Evolutionary conservation across 495 filamentous ascomycete species (phyloP).

Genomic region (Sordaria brevicollis): DNA sequence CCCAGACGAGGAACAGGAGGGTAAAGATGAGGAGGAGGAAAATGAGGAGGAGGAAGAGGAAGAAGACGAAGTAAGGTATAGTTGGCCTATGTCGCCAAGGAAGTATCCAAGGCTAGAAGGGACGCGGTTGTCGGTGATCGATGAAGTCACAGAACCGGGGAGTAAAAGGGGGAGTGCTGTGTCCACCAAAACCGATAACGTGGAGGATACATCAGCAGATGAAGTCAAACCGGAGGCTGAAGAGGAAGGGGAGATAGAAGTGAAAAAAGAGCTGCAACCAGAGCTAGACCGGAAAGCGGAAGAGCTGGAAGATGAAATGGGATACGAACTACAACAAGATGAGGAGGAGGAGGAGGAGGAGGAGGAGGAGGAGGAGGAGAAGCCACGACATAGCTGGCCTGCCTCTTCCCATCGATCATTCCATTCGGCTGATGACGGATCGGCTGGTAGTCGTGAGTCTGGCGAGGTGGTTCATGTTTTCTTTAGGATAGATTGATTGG

Average conservation of each 20-base stretch:
- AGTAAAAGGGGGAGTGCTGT: neutral
- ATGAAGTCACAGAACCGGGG: neutral
- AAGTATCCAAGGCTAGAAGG: neutral
- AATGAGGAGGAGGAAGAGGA: no score
- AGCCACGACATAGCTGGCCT: neutral
- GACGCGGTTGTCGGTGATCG: neutral
- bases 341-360: no score
- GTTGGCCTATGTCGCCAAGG: neutral
- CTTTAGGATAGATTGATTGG: neutral
- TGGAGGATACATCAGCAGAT: no score
- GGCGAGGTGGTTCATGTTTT: neutral
- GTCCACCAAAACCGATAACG: no score
- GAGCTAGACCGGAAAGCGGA: no score
- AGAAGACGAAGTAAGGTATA: no score
- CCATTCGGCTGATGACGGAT: neutral
- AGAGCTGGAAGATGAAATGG: no score
- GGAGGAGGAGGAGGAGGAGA: neutral
- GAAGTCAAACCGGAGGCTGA: neutral
- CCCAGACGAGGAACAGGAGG: no score
- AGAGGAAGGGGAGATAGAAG: neutral
- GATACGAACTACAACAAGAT: no score
- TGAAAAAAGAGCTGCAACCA: no score
- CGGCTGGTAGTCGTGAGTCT: neutral
- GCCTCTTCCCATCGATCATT: neutral
- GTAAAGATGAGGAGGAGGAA: no score